Evolutionary conservation across 2,329 filamentous ascomycete genomes (phyloP).

Genomic region (Aureobasidium uvarum): DNA sequence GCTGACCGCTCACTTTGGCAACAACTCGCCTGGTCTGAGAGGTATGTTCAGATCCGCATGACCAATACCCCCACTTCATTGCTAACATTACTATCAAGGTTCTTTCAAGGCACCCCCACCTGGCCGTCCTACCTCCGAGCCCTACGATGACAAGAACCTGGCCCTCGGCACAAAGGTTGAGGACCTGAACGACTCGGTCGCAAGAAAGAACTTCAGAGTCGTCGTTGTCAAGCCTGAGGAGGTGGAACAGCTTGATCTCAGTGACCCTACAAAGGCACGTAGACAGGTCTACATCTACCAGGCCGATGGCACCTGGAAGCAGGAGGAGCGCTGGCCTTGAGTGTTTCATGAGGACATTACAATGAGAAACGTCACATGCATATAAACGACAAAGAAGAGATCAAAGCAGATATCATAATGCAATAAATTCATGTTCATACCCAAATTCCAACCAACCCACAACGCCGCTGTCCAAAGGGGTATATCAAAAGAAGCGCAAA

Average conservation of each 20-base stretch:
- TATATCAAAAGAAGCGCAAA: conserved; percentile 10
- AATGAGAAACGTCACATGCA: background rate
- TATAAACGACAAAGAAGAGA: conserved; percentile 10
- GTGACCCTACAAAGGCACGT: conserved; percentile 60
- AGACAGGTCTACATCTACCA: conserved; percentile 67
- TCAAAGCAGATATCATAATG: conserved; percentile 2
- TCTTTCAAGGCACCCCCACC: conserved; percentile 61
- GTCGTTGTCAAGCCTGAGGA: conserved; percentile 80
- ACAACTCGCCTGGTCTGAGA: conserved; percentile 77
- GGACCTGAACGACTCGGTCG: conserved; percentile 67
- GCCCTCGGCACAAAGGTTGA: conserved; percentile 63
- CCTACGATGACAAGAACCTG: conserved; percentile 46
- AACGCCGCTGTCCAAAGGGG: conserved; percentile 16
- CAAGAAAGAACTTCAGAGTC: conserved; percentile 75
- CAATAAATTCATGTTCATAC: conserved; percentile 8
- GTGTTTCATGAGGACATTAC: background rate
- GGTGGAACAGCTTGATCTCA: conserved; percentile 72
- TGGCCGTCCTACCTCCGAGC: conserved; percentile 47
- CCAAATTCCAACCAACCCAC: background rate
- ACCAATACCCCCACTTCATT: background rate
- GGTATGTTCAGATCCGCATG: conserved; percentile 44
- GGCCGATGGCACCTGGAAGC: conserved; percentile 60
- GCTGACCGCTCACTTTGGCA: conserved; percentile 85
- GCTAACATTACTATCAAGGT: conserved; percentile 45
- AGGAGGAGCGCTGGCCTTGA: conserved; percentile 66